phyloP scores from a whole-genome alignment of 768 basidiomycete species.

The Lanmaoa pseudosensibilis region DNA sequence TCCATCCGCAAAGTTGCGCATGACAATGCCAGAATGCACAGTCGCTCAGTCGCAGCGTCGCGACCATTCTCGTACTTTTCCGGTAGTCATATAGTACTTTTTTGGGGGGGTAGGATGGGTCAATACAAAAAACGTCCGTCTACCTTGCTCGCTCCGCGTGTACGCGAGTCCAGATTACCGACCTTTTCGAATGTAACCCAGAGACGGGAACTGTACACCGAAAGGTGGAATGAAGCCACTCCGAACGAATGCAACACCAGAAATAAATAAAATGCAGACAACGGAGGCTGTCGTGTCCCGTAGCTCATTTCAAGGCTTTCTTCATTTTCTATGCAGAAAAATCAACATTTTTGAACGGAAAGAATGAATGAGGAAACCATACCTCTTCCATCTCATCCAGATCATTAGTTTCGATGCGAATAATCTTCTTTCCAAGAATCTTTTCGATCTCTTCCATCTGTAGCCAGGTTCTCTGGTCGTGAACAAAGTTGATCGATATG shows the following conservation, averaged over 20 bases:
- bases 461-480: constrained; percentile 81
- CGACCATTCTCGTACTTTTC: too few relatives aligned
- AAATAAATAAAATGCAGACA: background rate
- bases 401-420: constrained; percentile 84
- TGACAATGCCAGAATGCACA: background rate
- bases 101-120: background rate
- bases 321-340: constrained; percentile 67
- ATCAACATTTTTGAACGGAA: background rate
- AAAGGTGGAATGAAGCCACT: background rate
- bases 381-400: constrained; percentile 95
- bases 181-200: background rate
- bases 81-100: background rate
- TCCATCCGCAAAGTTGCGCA: background rate
- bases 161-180: background rate
- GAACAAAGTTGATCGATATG: constrained; percentile 96
- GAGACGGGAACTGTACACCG: background rate
- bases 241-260: background rate
- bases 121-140: background rate
- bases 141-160: background rate
- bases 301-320: constrained; percentile 63
- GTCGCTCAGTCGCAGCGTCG: background rate
- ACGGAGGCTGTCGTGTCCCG: background rate
- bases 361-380: constrained; percentile 22
- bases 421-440: constrained; percentile 73
- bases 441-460: constrained; percentile 92